Base-by-base conservation (phyloP, 495 filamentous ascomycete genomes). In the Neurospora intermedia region DNA sequence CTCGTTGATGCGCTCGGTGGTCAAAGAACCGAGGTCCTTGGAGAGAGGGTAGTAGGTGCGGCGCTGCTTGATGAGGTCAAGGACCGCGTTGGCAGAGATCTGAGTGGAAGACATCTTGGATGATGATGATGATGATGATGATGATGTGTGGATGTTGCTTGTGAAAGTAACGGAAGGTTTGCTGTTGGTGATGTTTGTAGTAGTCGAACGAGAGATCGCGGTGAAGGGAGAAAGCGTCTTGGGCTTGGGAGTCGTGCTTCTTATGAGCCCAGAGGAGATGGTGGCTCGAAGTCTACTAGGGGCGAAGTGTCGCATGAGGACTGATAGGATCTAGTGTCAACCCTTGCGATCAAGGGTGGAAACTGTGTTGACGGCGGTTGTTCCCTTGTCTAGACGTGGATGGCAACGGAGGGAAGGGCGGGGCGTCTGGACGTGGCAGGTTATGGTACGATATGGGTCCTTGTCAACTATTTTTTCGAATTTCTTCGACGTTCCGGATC, bases 21-120 rank as follows among this genome's bases (percentile, higher is more conserved):
- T 73, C 79, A 91, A 82, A 66, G 78, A 18, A 11, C 54, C 54
- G 31, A 87, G 80, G 35, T 85, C 81, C 78, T 88, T 89, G 83
- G 82, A 86, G 59, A 92, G 84, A 31, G 78, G 74, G 82, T 92
- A 92, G 86, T 80, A 75, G 73, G 86, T 84, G 78, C 90, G 88
- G 74, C 90, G 89, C 76, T 76, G 71, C 80, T 85, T 83, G 82
- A 89, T 69, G 74, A 85, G 82, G 10, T 85, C 80, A 75, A 91
- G 79, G 82, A 90, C 82, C 23, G 81, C 20, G 66, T 82, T 79
- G 74, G 83, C 72, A 43, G 71, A 76, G 74, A 71, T 54, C 54
- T 62, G 54, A 31, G 77, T 70, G 76, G 79, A 59, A 54, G 80
- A 59, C 80, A 82, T 75, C n/a, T 43, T 75, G 74, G 45, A 35